These are phyloP conservation scores for Coemansia sp. DNA, from an alignment of 192 early-diverging fungal genomes.

Conservation along the genomic window DNA sequence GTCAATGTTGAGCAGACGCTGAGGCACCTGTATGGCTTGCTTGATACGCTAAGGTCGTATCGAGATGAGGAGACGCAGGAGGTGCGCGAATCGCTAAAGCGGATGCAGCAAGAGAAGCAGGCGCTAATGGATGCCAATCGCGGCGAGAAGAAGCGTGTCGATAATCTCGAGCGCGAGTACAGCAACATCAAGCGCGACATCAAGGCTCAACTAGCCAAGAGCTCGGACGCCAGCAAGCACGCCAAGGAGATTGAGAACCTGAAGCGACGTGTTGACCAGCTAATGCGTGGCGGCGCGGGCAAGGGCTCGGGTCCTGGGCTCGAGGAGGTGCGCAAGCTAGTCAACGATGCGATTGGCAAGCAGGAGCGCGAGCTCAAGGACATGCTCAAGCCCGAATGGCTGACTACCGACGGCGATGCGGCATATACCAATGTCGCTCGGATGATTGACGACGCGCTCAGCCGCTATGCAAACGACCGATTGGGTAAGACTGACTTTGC, in stretches of 20 bases:
- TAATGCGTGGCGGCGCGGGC: slow-evolving; percentile 26
- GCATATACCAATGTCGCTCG: slow-evolving; percentile 43
- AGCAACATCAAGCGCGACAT: slow-evolving; percentile 39
- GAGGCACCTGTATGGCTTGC: slow-evolving; percentile 34
- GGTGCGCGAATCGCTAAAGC: slow-evolving; percentile 36
- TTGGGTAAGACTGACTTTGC: slow-evolving; percentile 70
- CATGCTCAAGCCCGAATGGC: slow-evolving; percentile 42
- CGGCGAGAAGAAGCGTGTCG: slow-evolving; percentile 45
- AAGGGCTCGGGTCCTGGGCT: slow-evolving; percentile 20
- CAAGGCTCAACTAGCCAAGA: slow-evolving; percentile 12
- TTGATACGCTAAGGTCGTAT: slow-evolving; percentile 41
- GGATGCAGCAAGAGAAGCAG: slow-evolving; percentile 38
- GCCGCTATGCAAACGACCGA: slow-evolving; percentile 57
- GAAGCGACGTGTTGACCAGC: slow-evolving; percentile 32
- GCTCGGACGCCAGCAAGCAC: slow-evolving; percentile 15
- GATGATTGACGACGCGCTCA: slow-evolving; percentile 61
- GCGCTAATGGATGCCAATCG: slow-evolving; percentile 23
- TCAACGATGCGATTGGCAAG: slow-evolving; percentile 35
- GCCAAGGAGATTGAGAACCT: slow-evolving; percentile 32
- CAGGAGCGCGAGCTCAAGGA: slow-evolving; percentile 35
- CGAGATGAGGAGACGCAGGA: slow-evolving; percentile 41
- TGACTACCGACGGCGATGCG: slow-evolving; percentile 40
- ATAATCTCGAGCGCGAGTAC: slow-evolving; percentile 43
- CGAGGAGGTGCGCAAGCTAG: slow-evolving; percentile 36
- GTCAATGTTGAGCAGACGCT: slow-evolving; percentile 45